These are phyloP conservation scores for Amanita pallidorosea DNA, from an alignment of 768 basidiomycete genomes.

Conservation along the genomic window DNA sequence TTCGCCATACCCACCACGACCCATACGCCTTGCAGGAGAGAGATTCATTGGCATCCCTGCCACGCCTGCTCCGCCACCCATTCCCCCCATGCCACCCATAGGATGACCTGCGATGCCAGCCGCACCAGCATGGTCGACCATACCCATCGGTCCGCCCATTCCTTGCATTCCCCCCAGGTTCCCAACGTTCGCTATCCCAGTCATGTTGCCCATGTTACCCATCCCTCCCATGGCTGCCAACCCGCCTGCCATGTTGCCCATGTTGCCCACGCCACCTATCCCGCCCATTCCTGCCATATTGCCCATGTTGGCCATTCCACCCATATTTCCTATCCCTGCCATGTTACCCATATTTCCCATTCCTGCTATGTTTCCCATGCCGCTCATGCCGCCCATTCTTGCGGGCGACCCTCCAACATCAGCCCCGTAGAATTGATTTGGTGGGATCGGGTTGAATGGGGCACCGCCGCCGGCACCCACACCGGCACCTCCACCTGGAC, in stretches of 20 bases:
- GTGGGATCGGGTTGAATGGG: conserved; percentile 20
- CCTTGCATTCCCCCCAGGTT: conserved; percentile 8
- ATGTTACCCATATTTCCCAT: conserved; percentile 19
- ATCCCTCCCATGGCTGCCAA: conserved; percentile 11
- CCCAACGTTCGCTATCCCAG: conserved; percentile 7
- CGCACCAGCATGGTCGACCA: conserved; percentile 11
- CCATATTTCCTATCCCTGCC: conserved; percentile 16
- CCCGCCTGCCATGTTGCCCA: conserved; percentile 7
- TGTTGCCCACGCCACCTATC: conserved; percentile 5
- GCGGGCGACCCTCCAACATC: conserved; percentile 21
- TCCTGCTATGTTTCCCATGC: conserved; percentile 12
- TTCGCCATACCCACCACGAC: conserved; percentile 2
- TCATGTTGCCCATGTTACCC: conserved; percentile 11
- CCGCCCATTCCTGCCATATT: conserved; percentile 16
- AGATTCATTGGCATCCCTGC: conserved; percentile 4
- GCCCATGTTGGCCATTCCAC: conserved; percentile 17
- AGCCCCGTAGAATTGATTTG: conserved; percentile 19
- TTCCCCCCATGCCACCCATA: conserved; percentile 2
- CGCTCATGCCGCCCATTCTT: conserved; percentile 20
- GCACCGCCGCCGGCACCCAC: conserved; percentile 13
- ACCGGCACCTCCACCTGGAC: background rate
- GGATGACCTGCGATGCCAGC: conserved; percentile 4
- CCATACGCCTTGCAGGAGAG: conserved; percentile 5
- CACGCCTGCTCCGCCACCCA: conserved; percentile 4
- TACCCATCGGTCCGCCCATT: conserved; percentile 10